These are phyloP conservation scores for Entrophospora sp. DNA, from an alignment of 192 early-diverging fungal species.

Conservation along the genomic window DNA sequence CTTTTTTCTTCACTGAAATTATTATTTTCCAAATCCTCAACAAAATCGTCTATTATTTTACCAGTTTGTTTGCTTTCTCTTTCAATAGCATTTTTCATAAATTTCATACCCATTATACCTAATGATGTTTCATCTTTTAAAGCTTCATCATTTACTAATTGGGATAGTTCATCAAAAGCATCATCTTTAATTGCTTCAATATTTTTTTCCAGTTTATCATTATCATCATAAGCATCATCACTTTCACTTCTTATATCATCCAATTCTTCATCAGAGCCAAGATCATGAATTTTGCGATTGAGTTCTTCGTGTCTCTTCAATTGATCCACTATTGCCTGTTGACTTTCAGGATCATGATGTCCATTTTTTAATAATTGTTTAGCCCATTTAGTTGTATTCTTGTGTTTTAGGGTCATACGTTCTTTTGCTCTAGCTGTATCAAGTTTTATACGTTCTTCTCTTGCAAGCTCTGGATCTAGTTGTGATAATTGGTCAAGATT, in stretches of 20 bases:
- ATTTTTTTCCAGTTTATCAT: constrained; percentile 32
- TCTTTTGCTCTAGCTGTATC: constrained; percentile 79
- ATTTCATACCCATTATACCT: constrained; percentile 92
- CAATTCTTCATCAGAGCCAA: constrained; percentile 46
- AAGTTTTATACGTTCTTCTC: constrained; percentile 53
- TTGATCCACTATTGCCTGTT: constrained; percentile 77
- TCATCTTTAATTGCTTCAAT: constrained; percentile 29
- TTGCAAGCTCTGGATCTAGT: constrained; percentile 60
- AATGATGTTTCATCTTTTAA: constrained; percentile 46
- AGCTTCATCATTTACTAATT: constrained; percentile 44
- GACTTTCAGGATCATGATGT: constrained; percentile 49
- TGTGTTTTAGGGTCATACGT: constrained; percentile 87
- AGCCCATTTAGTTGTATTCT: constrained; percentile 95
- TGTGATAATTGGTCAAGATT: constrained; percentile 45
- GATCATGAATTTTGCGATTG: constrained; percentile 69
- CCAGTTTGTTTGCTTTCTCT: constrained; percentile 42
- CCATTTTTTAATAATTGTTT: constrained; percentile 64
- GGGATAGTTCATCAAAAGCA: constrained; percentile 38
- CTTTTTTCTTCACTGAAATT: no score
- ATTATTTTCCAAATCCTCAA: constrained; percentile 36
- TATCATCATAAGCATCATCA: constrained; percentile 38
- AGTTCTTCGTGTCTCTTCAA: constrained; percentile 70
- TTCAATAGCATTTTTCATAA: constrained; percentile 84
- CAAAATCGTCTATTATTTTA: constrained; percentile 32
- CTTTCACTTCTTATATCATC: constrained; percentile 21